A percentile compares a stretch with the other conserved stretches of the same genome.
Evolutionary conservation across 177 flowering plant genomes (phyloP).

Genomic region (Vitis hybrid): DNA sequence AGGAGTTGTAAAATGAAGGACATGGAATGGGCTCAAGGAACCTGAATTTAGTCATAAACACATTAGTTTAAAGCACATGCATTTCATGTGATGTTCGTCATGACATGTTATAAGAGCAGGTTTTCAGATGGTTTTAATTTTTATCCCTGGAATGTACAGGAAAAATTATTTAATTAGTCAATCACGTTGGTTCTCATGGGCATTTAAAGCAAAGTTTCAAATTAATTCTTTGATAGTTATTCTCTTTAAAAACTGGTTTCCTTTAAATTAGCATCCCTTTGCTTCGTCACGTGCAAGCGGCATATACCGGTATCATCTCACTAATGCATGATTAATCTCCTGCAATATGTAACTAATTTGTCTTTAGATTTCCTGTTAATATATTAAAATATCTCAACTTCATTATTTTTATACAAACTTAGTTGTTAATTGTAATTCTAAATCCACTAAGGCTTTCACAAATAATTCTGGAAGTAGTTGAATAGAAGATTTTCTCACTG

Average conservation of each 20-base stretch:
- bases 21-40: not conserved
- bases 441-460: constrained; percentile 1
- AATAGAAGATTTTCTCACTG: not conserved
- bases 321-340: not conserved
- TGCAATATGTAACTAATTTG: not conserved
- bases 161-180: not conserved
- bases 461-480: not conserved
- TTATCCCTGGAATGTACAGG: not conserved
- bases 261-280: not conserved
- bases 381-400: not conserved
- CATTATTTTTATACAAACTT: not conserved
- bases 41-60: not conserved
- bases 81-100: not conserved
- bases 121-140: not conserved
- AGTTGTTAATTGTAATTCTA: not conserved
- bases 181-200: not conserved
- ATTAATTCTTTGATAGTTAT: not conserved
- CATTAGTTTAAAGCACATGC: not conserved
- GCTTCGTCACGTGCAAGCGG: not conserved
- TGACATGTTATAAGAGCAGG: not conserved
- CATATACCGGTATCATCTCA: not conserved
- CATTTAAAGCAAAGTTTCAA: not conserved
- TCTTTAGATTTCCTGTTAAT: too few relatives aligned
- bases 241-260: not conserved
- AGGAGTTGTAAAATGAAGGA: not conserved